Evolutionary conservation across 2,329 filamentous ascomycete species (phyloP).

Genomic region (Exophiala xenobiotica): DNA sequence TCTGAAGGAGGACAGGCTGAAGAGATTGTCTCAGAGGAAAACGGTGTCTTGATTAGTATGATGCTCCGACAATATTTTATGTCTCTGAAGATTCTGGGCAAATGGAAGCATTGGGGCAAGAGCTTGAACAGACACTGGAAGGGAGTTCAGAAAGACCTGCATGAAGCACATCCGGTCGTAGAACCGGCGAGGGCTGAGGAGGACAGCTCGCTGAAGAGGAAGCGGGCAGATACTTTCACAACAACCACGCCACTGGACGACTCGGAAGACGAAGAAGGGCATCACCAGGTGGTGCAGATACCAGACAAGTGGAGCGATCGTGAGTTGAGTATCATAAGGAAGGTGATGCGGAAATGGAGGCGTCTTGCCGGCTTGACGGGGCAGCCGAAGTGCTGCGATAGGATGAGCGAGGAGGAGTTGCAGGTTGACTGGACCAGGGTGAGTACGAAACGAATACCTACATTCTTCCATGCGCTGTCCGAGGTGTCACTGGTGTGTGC

Average conservation of each 20-base stretch:
- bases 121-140: constrained; percentile 65
- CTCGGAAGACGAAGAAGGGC: constrained; percentile 50
- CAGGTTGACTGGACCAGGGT: constrained; percentile 29
- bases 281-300: constrained; percentile 5
- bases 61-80: constrained; percentile 91
- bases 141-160: constrained; percentile 61
- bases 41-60: constrained; percentile 80
- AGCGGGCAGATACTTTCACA: constrained; percentile 30
- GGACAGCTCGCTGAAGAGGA: constrained; percentile 7
- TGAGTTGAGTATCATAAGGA: constrained; percentile 30
- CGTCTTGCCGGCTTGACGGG: constrained; percentile 25
- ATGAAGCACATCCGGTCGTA: constrained; percentile 38
- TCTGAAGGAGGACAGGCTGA: constrained; percentile 73
- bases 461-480: not conserved
- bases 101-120: constrained; percentile 71
- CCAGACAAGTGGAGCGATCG: constrained; percentile 22
- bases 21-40: constrained; percentile 81
- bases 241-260: constrained; percentile 38
- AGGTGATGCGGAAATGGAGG: constrained; percentile 30
- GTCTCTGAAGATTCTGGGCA: constrained; percentile 74
- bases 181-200: constrained; percentile 6
- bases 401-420: constrained; percentile 26
- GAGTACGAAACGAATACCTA: constrained; percentile 1
- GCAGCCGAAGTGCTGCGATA: constrained; percentile 24
- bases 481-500: not conserved